Conservation (phyloP, 2,329 filamentous ascomycete genomes). For the Talaromyces sp. region DNA sequence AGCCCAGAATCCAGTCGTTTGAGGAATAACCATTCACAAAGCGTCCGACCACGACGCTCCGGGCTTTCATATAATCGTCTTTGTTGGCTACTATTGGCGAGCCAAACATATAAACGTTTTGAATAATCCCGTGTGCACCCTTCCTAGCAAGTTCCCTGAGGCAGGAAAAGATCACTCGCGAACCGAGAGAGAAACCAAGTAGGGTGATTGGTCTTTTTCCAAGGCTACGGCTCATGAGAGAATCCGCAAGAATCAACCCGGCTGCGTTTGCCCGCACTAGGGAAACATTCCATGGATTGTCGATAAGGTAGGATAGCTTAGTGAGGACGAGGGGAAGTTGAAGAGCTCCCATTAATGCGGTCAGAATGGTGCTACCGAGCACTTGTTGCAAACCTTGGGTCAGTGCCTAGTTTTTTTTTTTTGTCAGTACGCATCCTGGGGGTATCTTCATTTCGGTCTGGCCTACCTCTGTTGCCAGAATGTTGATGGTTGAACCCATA, state of each 20-base stretch:
- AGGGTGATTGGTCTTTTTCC: constrained; percentile 88
- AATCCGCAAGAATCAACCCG: constrained; percentile 90
- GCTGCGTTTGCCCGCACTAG: constrained; percentile 83
- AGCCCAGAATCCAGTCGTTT: constrained; percentile 96
- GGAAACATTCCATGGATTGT: constrained; percentile 98
- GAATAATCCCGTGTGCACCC: constrained; percentile 79
- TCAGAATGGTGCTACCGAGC: constrained; percentile 80
- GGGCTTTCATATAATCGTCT: constrained; percentile 78
- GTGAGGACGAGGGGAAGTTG: constrained; percentile 89
- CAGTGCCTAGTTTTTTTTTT: constrained; percentile 61
- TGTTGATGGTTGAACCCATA: constrained; percentile 98
- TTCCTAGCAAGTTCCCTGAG: constrained; percentile 79
- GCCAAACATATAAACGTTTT: constrained; percentile 94
- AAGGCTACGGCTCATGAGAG: constrained; percentile 83
- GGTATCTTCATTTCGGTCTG: not conserved
- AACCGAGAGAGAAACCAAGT: constrained; percentile 89
- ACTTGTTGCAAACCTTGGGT: constrained; percentile 96
- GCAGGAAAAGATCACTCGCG: constrained; percentile 88
- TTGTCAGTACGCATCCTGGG: not conserved
- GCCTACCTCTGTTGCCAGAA: constrained; percentile 87
- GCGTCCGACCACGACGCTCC: constrained; percentile 81
- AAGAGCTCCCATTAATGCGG: constrained; percentile 85
- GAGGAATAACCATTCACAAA: constrained; percentile 92
- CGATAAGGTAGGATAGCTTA: constrained; percentile 92
- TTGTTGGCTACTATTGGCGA: constrained; percentile 86